phyloP scores from a whole-genome alignment of 179 eudicot genomes.

The Drosera spatulata region DNA sequence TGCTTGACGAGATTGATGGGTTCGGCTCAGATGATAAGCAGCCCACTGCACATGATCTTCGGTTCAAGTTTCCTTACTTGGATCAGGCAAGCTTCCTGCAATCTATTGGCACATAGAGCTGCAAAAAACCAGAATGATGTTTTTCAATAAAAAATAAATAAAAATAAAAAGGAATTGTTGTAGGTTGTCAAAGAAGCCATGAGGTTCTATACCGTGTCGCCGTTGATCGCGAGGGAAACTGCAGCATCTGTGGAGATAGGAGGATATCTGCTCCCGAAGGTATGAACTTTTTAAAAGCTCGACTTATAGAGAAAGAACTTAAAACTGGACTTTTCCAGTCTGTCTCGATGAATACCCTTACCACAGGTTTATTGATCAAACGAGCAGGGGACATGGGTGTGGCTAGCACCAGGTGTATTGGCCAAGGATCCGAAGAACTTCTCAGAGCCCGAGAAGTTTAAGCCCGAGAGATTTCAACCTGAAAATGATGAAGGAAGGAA shows the following conservation, averaged over 20 bases:
- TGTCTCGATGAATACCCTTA: not conserved
- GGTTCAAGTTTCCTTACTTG: conserved; percentile 63
- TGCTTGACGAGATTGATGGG: conserved; percentile 70
- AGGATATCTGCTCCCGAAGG: conserved; percentile 85
- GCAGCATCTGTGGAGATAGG: conserved; percentile 66
- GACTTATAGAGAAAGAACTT: not conserved
- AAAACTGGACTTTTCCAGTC: not conserved
- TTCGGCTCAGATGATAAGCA: conserved; percentile 47
- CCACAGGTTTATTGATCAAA: not conserved
- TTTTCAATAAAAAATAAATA: too few relatives aligned
- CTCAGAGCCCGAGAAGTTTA: conserved; percentile 80
- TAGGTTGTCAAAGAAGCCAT: conserved; percentile 95
- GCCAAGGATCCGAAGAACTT: conserved; percentile 86
- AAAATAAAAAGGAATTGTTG: not conserved
- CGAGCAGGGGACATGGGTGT: conserved; percentile 91
- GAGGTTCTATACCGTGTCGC: conserved; percentile 86
- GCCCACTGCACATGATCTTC: conserved; percentile 77
- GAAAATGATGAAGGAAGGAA: conserved; percentile 58
- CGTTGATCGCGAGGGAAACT: conserved; percentile 86
- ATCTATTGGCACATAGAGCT: too few relatives aligned
- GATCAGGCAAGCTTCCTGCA: conserved; percentile 49
- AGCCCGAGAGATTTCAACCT: conserved; percentile 83
- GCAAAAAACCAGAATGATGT: too few relatives aligned
- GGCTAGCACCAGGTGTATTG: conserved; percentile 91
- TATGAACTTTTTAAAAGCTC: not conserved